A percentile compares a stretch with the other conserved stretches of the same genome.
Evolutionary conservation across 495 filamentous ascomycete species (phyloP).

Genomic region (Cercophora sp.): DNA sequence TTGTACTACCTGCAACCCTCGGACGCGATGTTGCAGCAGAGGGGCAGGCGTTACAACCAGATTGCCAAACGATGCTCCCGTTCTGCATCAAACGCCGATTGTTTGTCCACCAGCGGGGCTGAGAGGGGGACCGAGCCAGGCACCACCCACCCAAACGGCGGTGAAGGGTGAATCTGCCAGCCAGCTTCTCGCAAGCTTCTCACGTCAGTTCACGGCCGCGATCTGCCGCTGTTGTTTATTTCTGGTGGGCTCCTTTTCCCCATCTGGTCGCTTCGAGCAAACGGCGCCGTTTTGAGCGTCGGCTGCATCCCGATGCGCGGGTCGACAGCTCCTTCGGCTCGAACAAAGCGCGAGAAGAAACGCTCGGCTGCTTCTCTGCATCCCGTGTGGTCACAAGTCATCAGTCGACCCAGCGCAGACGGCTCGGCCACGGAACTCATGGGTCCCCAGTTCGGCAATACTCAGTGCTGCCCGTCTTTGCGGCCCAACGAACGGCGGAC

Average conservation of each 20-base stretch:
- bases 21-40: conserved; percentile 1
- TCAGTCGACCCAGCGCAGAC: neutral
- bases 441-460: neutral
- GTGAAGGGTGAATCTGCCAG: neutral
- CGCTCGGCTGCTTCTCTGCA: too few species aligned
- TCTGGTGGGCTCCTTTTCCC: too few species aligned
- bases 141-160: neutral
- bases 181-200: neutral
- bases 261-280: too few species aligned
- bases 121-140: neutral
- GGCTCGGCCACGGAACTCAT: neutral
- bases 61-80: neutral
- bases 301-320: too few species aligned
- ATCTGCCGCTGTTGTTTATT: too few species aligned
- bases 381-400: too few species aligned
- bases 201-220: conserved; percentile 5
- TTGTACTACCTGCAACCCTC: neutral
- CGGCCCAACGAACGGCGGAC: neutral
- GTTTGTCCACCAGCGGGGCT: too few species aligned
- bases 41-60: neutral
- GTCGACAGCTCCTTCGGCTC: too few species aligned
- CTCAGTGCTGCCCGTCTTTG: neutral
- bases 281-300: too few species aligned
- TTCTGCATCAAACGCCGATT: too few species aligned
- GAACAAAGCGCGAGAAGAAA: too few species aligned